Percentiles rank a stretch among this genome's conserved stretches.
phyloP scores from a whole-genome alignment of 108 stramenopile genomes.

The Discostella pseudostelligera region DNA sequence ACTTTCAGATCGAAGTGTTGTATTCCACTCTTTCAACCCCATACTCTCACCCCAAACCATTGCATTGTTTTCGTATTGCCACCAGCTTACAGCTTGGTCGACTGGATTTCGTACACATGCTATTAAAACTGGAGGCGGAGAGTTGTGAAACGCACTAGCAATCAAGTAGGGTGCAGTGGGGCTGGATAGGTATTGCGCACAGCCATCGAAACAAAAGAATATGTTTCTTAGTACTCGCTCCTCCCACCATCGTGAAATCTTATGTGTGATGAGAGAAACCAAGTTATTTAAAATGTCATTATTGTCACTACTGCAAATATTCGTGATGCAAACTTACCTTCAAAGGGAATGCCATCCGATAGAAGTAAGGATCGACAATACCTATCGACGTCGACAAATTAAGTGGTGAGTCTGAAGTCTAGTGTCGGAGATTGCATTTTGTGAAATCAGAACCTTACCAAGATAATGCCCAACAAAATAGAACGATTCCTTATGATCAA shows the following conservation, averaged over 20 bases:
- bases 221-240: slow-evolving; percentile 37
- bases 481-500: slow-evolving; percentile 64
- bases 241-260: slow-evolving; percentile 53
- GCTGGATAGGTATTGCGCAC: slow-evolving; percentile 64
- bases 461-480: slow-evolving; percentile 73
- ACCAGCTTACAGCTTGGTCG: slow-evolving; percentile 72
- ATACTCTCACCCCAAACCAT: slow-evolving; percentile 56
- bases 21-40: slow-evolving; percentile 52
- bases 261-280: slow-evolving; percentile 2
- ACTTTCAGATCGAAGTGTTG: slow-evolving; percentile 35
- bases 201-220: slow-evolving; percentile 69
- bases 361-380: slow-evolving; percentile 48
- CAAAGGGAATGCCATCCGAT: slow-evolving; percentile 69
- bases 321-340: slow-evolving; percentile 17
- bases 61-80: slow-evolving; percentile 65
- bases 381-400: not conserved
- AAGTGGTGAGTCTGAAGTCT: not conserved
- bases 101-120: slow-evolving; percentile 58
- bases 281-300: not conserved
- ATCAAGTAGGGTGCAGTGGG: slow-evolving; percentile 62
- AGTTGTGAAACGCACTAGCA: slow-evolving; percentile 47
- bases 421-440: not conserved
- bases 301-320: not conserved
- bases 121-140: slow-evolving; percentile 49
- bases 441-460: slow-evolving; percentile 12